Conservation (phyloP, 2,329 filamentous ascomycete species). For the Fusarium sulawesiense region DNA sequence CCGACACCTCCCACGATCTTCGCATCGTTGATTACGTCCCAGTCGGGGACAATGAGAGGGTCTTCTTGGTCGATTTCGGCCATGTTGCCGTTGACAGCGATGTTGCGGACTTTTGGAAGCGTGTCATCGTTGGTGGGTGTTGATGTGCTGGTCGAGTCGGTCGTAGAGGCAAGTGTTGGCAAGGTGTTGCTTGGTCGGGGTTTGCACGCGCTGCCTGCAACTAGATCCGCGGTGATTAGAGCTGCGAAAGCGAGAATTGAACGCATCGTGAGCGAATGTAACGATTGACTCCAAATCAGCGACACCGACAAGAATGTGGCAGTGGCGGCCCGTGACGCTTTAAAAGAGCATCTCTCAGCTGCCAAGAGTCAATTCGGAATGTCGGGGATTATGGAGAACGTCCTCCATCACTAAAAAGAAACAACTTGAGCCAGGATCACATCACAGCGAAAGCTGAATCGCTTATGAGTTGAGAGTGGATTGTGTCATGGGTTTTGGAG, state of each 20-base stretch:
- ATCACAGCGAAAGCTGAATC: neutral
- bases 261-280: neutral
- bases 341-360: neutral
- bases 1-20: slow-evolving; percentile 6
- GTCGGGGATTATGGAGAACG: no score
- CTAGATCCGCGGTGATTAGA: neutral
- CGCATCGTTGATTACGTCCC: slow-evolving; percentile 2
- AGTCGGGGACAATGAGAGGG: neutral
- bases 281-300: neutral
- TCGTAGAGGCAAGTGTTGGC: neutral
- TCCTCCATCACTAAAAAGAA: neutral
- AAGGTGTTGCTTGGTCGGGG: slow-evolving; percentile 3
- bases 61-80: neutral
- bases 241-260: neutral
- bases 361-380: neutral
- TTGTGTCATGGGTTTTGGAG: neutral
- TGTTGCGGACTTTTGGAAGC: neutral
- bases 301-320: no score
- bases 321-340: neutral
- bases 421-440: neutral
- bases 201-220: slow-evolving; percentile 1
- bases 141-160: neutral
- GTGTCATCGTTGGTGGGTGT: neutral
- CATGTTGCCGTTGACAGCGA: slow-evolving; percentile 16
- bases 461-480: neutral